phyloP scores from a whole-genome alignment of 176 grass and related monocot species.

The Rhipidocladum racemiflorum region DNA sequence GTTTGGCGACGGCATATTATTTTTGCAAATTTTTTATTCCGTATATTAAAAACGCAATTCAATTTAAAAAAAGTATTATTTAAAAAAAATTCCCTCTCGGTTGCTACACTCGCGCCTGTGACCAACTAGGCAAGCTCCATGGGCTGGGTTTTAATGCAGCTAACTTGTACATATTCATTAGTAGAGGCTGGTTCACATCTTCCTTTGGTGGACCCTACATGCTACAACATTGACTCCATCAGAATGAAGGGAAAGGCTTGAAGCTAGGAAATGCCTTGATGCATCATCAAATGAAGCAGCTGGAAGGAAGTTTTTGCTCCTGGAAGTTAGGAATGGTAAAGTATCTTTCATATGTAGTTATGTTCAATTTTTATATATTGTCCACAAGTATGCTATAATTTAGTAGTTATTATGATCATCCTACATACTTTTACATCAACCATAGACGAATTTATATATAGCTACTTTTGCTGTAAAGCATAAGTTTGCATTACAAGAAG shows the following conservation, averaged over 20 bases:
- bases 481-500: background rate
- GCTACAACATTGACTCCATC: slow-evolving; percentile 68
- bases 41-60: too few relatives aligned
- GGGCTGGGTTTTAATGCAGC: too few relatives aligned
- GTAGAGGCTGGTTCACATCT: slow-evolving; percentile 82
- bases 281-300: slow-evolving; percentile 23
- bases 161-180: too few relatives aligned
- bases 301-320: slow-evolving; percentile 53
- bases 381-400: background rate
- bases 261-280: slow-evolving; percentile 41
- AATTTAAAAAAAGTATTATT: too few relatives aligned
- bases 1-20: too few relatives aligned
- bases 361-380: background rate
- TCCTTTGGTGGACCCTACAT: slow-evolving; percentile 67
- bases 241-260: slow-evolving; percentile 69
- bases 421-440: background rate
- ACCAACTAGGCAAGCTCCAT: too few relatives aligned
- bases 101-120: too few relatives aligned
- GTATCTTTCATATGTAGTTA: slow-evolving; percentile 13
- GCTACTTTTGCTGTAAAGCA: background rate
- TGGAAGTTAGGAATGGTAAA: slow-evolving; percentile 96
- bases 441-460: too few relatives aligned
- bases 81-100: too few relatives aligned
- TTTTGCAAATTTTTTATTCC: too few relatives aligned
- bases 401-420: background rate